Evolutionary conservation across 768 basidiomycete species (phyloP), one percentile per base, ranked within the genome.

Genomic region (Podaxis pistillaris): DNA sequence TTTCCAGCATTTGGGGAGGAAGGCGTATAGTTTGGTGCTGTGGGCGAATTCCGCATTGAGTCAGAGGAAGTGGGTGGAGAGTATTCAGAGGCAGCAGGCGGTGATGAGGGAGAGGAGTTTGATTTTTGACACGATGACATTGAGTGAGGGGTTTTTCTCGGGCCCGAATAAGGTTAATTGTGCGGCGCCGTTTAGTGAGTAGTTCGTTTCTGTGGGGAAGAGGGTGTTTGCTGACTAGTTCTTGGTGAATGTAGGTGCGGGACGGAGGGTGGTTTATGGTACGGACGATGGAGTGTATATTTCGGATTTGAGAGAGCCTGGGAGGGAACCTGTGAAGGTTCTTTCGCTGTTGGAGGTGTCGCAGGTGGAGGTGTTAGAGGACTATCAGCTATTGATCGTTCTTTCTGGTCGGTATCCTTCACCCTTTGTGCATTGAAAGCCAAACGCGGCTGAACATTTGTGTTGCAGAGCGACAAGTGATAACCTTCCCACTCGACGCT

Each of bases 201-300:
- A n/a, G 17, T 62, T 15, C n/a, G 17, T 33, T 26, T 38, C 33
- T 61, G 40, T 63, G 59, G 60, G 28, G 30, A 19, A 46, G 44
- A 17, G 41, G 6, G 47, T 57, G n/a, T 56, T 59, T 2, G 51
- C 33, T 60, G 41, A 54, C 7, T 47, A 28, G 24, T 58, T 26
- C 15, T 15, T 60, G 68, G 56, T 46, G 8, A 19, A 53, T 55
- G 38, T 72, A 97, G 96, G 83, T 69, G 85, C 84, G 60, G 96
- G 94, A 12, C 79, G 90, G 68, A 84, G 88, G 60, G 87, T 97
- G 67, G 95, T 93, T 8, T 98, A 96, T 74, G 97, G 96, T n/a
- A 96, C 96, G 3, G 93, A 96, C 69, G 95, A 98, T 66, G 97
- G 97, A 26, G 91, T 99, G 26, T 99, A 98, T 72, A 83, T 98